Evolutionary conservation across 2,329 filamentous ascomycete genomes (phyloP), one percentile per base, ranked within the genome.

Genomic region (Apiospora phragmitis): DNA sequence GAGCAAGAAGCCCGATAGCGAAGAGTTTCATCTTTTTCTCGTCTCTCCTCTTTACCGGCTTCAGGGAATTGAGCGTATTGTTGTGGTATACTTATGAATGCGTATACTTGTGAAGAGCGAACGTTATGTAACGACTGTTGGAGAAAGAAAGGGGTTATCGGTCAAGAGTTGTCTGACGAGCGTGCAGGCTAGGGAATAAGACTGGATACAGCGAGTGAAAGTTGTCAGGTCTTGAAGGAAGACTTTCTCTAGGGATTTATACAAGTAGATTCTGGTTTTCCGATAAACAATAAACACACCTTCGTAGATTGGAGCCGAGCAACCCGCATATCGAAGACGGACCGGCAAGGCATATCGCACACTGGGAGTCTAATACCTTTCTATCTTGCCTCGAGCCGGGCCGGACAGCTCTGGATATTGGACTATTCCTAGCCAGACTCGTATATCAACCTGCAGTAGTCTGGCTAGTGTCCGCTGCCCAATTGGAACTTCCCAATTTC

Each of bases 21-120:
- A 21, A 65, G 49, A 49, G n/a, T 51, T 69, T 68, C 67, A 69
- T 69, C 32, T 35, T 69, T 35, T 9, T 5, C 7, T n/a, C 35
- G 3, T 24, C 32, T 29, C n/a, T 18, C 29, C 29, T 59, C 16
- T 9, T 59, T 21, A 7, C 18, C 24, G 49, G 16, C 16, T 59
- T n/a, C 32, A n/a, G 4, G 32, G 29, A 16, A 12, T 7, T 45
- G 18, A 24, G 16, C 43, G 43, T n/a, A n/a, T n/a, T n/a, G n/a
- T n/a, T n/a, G n/a, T 49, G 4, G 47, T 49, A 49, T n/a, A 21
- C 21, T 9, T 21, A 3, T n/a, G 4, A 9, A 47, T 45, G 18
- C 18, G 9, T 24, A 24, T 26, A 14, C 12, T 38, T 41, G 7
- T 24, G 29, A 51, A 42, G 42, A 68, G 45, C 51, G 70, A 71